Evolutionary conservation across 208 protist species (phyloP), one percentile per base, ranked within the genome.

Genomic region (Leishmania turanica): DNA sequence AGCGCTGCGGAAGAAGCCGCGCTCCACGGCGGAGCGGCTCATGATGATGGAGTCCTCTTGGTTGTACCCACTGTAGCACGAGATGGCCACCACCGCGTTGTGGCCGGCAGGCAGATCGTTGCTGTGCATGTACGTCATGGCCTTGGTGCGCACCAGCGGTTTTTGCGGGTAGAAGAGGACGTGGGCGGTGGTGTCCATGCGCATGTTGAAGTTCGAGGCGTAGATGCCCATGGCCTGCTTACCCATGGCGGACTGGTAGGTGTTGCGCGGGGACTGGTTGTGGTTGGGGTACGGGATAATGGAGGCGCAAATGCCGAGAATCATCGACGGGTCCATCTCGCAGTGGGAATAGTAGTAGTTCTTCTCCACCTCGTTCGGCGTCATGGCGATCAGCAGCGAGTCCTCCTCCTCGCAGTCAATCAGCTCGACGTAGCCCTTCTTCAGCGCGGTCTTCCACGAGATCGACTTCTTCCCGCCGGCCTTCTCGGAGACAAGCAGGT

Each of bases 191-290:
- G 99, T 99, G 88, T 99, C 99, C 73, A 99, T 99, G 78, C 99
- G 93, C 69, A 98, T 94, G 80, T 96, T 90, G 79, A 98, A 95
- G 88, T 99, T 99, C n/a, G 93, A 99, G 6, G 95, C 97, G 87
- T 99, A 99, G 37, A 93, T 92, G 31, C 99, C 99, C 69, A 99
- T 98, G 17, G 99, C 99, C 89, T 99, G 99, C 88, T 99, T 99
- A 83, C 99, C 99, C 99, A 99, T 99, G 79, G 99, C 99, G 84
- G 99, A 99, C 95, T 99, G 99, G 87, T 99, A 99, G 15, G 99
- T 99, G 88, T 99, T 99, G 65, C 99, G 93, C 47, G 99, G 99
- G 3, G 99, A 99, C 91, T 99, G 99, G 89, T 99, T 99, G 90
- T 99, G 99, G 94, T 99, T 99, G 31, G 99, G 99, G 91, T 99